Conservation (phyloP, 257 asterid genomes). For the Orobanche coerulescens region DNA sequence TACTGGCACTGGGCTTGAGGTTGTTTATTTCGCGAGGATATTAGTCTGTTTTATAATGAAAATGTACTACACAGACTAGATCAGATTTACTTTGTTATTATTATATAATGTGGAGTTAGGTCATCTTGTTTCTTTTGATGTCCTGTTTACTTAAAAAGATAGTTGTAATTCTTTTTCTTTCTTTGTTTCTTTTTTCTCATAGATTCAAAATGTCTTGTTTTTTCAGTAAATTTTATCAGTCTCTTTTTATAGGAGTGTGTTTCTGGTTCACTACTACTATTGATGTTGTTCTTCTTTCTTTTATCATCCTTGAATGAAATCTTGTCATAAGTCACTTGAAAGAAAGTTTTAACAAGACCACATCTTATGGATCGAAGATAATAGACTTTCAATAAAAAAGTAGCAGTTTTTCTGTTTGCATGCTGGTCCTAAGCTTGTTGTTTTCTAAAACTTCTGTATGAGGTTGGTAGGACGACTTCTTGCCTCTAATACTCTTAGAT, state of each 20-base stretch:
- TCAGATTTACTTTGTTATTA: background rate
- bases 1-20: slow-evolving; percentile 34
- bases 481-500: slow-evolving; percentile 13
- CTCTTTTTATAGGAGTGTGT: slow-evolving; percentile 4
- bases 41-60: slow-evolving; percentile 20
- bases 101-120: background rate
- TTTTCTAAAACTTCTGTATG: background rate
- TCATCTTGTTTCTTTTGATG: slow-evolving; percentile 4
- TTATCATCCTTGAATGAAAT: background rate
- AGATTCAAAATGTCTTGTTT: background rate
- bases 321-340: slow-evolving; percentile 1
- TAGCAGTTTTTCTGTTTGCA: background rate
- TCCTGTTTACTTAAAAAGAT: slow-evolving; percentile 2
- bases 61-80: background rate
- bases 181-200: background rate
- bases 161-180: background rate
- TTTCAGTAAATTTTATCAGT: slow-evolving; percentile 7
- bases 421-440: background rate
- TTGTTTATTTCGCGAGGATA: slow-evolving; percentile 12
- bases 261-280: background rate
- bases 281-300: background rate
- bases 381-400: background rate
- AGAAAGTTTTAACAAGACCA: background rate
- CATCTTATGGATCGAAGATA: background rate
- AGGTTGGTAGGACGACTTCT: background rate